A percentile compares a stretch with the other conserved stretches of the same genome.
phyloP scores from a whole-genome alignment of 208 protist species.

The Acanthamoeba royreba region DNA sequence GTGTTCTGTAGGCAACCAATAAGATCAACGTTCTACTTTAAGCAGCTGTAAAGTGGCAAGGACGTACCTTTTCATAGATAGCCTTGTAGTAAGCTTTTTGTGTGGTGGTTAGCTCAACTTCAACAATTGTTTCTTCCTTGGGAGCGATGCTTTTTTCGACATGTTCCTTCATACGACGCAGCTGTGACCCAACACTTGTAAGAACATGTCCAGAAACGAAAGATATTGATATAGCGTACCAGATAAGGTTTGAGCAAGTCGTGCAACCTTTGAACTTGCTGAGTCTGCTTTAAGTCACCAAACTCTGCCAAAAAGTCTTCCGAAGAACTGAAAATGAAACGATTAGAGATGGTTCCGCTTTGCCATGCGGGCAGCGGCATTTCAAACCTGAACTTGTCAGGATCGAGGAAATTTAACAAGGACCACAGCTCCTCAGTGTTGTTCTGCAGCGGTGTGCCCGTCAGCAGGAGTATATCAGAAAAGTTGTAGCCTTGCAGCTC shows the following conservation, averaged over 20 bases:
- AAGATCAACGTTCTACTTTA: not conserved
- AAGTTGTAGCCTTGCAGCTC: conserved; percentile 53
- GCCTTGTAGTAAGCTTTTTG: conserved; percentile 86
- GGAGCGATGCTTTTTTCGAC: conserved; percentile 96
- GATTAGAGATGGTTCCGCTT: not conserved
- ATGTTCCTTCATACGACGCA: conserved; percentile 94
- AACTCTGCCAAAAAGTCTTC: conserved; percentile 74
- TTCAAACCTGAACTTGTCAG: conserved; percentile 76
- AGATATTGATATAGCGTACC: conserved; percentile 38
- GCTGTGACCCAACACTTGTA: conserved; percentile 10
- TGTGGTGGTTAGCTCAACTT: conserved; percentile 79
- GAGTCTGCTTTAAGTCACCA: conserved; percentile 70
- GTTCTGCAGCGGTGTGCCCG: conserved; percentile 96
- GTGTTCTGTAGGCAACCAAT: not conserved
- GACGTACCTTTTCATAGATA: conserved; percentile 77
- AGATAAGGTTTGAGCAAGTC: conserved; percentile 87
- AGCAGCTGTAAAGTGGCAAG: not conserved
- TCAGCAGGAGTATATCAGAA: conserved; percentile 56
- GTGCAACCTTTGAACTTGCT: conserved; percentile 78
- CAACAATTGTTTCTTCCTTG: conserved; percentile 88
- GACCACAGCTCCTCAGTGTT: conserved; percentile 93
- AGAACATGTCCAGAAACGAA: not conserved
- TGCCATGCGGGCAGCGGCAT: not conserved
- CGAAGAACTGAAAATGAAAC: not conserved
- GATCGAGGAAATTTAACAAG: conserved; percentile 94